phyloP scores from a whole-genome alignment of 768 basidiomycete species.

The Paxillus involutus region DNA sequence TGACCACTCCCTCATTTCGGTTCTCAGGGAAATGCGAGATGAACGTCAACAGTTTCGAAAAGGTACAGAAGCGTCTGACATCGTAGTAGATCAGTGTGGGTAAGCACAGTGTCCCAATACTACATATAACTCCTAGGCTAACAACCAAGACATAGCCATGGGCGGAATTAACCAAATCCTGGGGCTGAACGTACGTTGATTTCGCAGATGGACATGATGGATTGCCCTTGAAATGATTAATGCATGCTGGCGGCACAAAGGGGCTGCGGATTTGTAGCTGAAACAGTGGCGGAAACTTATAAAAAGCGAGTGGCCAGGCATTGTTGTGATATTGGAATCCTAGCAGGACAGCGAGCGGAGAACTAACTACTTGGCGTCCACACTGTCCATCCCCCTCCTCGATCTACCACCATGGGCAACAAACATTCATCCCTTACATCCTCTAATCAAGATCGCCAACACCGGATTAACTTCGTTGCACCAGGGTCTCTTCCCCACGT shows the following conservation, averaged over 20 bases:
- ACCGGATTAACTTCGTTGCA: conserved; percentile 2
- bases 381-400: not conserved
- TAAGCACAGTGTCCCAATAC: not conserved
- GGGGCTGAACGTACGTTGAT: no score
- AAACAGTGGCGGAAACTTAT: not conserved
- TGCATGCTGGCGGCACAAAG: not conserved
- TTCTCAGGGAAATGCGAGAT: not conserved
- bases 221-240: not conserved
- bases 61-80: no score
- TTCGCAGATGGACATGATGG: not conserved
- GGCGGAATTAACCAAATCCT: not conserved
- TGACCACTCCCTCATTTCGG: not conserved
- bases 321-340: no score
- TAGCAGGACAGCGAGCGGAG: not conserved
- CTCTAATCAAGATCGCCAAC: conserved; percentile 3
- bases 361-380: no score
- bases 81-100: not conserved
- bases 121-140: not conserved
- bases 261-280: not conserved
- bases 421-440: conserved; percentile 25
- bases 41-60: not conserved
- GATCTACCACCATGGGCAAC: conserved; percentile 29
- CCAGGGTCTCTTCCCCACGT: not conserved
- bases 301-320: not conserved
- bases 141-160: not conserved